These are phyloP conservation scores for Colletotrichum coccodes DNA, from an alignment of 2,329 filamentous ascomycete genomes.

Conservation along the genomic window DNA sequence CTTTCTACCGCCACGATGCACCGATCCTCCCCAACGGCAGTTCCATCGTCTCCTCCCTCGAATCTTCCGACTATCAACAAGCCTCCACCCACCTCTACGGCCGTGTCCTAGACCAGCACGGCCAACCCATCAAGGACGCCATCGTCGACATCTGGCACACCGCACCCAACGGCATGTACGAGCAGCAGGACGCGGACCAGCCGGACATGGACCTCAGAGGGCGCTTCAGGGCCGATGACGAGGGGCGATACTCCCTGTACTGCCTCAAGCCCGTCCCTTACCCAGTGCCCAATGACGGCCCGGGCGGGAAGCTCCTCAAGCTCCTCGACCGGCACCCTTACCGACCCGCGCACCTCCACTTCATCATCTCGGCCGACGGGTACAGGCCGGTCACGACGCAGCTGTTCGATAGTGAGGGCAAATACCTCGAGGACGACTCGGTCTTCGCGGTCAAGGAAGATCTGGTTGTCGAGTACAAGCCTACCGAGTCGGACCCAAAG, in stretches of 20 bases:
- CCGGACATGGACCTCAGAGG: slow-evolving; percentile 80
- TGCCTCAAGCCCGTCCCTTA: slow-evolving; percentile 70
- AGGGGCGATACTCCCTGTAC: slow-evolving; percentile 72
- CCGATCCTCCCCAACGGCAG: slow-evolving; percentile 67
- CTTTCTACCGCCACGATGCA: slow-evolving; percentile 75
- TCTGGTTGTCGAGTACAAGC: slow-evolving; percentile 41
- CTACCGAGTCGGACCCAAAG: slow-evolving; percentile 33
- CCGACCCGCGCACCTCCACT: slow-evolving; percentile 46
- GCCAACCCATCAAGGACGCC: slow-evolving; percentile 64
- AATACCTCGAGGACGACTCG: slow-evolving; percentile 56
- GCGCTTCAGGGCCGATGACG: slow-evolving; percentile 72
- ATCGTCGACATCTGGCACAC: slow-evolving; percentile 73
- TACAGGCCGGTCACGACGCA: slow-evolving; percentile 74
- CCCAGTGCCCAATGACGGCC: slow-evolving; percentile 48
- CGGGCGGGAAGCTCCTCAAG: slow-evolving; percentile 41
- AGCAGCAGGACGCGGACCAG: slow-evolving; percentile 79
- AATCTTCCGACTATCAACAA: slow-evolving; percentile 47
- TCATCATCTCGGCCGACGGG: slow-evolving; percentile 55
- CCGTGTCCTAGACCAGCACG: slow-evolving; percentile 62
- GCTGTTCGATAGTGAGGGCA: slow-evolving; percentile 68
- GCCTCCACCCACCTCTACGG: slow-evolving; percentile 68
- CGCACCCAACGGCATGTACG: slow-evolving; percentile 70
- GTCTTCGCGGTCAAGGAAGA: slow-evolving; percentile 50
- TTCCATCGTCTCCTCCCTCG: slow-evolving; percentile 58
- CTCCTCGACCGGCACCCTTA: slow-evolving; percentile 44